Evolutionary conservation across 2,329 filamentous ascomycete genomes (phyloP).

Genomic region (Elsinoe perseae): DNA sequence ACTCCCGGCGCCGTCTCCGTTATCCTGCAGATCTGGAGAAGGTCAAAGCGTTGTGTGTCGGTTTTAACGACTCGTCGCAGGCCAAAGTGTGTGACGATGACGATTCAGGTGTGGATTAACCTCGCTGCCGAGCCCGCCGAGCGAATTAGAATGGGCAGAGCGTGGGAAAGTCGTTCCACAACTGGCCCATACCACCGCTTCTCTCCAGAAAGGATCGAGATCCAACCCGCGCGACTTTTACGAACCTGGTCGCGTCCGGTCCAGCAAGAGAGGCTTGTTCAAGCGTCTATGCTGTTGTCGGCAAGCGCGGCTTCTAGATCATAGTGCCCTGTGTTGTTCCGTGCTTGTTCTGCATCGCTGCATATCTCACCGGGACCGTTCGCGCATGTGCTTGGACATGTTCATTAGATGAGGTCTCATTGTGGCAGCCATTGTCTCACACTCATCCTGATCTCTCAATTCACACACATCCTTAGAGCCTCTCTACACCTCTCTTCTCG

Average conservation of each 20-base stretch:
- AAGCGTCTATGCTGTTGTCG: not conserved
- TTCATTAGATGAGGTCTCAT: slow-evolving; percentile 10
- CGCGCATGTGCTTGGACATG: slow-evolving; percentile 6
- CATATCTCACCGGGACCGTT: not conserved
- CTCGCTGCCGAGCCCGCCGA: slow-evolving; percentile 12
- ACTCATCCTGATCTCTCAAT: not conserved
- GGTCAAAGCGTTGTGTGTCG: slow-evolving; percentile 1
- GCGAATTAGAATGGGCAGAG: slow-evolving; percentile 3
- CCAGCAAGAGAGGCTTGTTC: not conserved
- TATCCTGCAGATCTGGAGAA: slow-evolving; percentile 9
- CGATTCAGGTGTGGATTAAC: not conserved
- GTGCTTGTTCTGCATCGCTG: not conserved
- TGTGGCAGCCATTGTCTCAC: slow-evolving; percentile 11
- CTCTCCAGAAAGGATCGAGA: not conserved
- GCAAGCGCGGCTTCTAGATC: slow-evolving; percentile 2
- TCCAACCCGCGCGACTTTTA: not conserved
- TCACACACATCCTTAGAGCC: not conserved
- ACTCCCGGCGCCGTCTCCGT: slow-evolving; percentile 1
- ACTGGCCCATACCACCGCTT: not conserved
- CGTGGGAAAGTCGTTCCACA: slow-evolving; percentile 2
- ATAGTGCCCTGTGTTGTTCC: not conserved
- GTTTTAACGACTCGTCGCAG: not conserved
- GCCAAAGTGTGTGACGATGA: not conserved
- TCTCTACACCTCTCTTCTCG: not conserved
- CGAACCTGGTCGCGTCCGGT: not conserved